Evolutionary conservation across 257 asterid species (phyloP).

Genomic region (Paraleonurus japonicus): DNA sequence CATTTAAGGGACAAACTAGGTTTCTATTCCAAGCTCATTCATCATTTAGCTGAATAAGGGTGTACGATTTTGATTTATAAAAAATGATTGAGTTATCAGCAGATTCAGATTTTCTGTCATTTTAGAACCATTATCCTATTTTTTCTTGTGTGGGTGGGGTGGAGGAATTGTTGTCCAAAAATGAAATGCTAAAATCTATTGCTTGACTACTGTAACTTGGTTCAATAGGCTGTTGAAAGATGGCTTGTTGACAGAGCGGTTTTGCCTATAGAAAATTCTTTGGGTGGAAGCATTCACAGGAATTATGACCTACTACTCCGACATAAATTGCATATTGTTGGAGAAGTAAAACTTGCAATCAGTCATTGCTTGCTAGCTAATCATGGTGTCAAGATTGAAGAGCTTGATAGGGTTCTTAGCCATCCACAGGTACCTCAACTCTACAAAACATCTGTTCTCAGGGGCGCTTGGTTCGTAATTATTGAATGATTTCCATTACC

Average conservation of each 20-base stretch:
- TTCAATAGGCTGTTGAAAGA: conserved; percentile 86
- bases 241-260: conserved; percentile 99
- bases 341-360: conserved; percentile 93
- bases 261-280: conserved; percentile 91
- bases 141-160: not conserved
- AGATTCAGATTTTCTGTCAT: not conserved
- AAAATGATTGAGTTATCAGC: not conserved
- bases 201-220: conserved; percentile 10
- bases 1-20: not conserved
- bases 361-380: conserved; percentile 92
- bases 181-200: conserved; percentile 6
- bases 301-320: conserved; percentile 95
- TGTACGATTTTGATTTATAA: not conserved
- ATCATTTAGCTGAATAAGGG: not conserved
- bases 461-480: not conserved
- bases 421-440: conserved; percentile 86
- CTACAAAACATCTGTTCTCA: not conserved
- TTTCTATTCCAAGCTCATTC: not conserved
- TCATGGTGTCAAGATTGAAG: conserved; percentile 65
- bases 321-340: conserved; percentile 92
- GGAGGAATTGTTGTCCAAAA: not conserved
- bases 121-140: not conserved
- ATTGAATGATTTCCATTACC: too few relatives aligned
- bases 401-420: conserved; percentile 89
- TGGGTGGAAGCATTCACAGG: conserved; percentile 98